phyloP scores from a whole-genome alignment of 345 rosid species.

The Pseudoturritis turrita region DNA sequence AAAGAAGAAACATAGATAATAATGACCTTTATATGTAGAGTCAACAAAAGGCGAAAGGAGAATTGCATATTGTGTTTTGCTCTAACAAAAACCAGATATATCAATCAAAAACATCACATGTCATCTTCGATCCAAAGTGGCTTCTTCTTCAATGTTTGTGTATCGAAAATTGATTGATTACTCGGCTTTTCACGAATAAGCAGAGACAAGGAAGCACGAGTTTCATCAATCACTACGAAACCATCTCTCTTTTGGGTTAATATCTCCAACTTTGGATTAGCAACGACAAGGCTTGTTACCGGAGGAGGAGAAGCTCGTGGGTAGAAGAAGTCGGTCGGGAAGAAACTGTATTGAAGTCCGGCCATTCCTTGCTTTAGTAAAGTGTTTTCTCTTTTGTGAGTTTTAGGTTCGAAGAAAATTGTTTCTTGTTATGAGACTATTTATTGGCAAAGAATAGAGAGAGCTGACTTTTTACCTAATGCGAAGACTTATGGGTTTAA shows the following conservation, averaged over 20 bases:
- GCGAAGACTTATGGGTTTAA: not conserved
- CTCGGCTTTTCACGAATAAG: constrained; percentile 5
- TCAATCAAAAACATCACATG: not conserved
- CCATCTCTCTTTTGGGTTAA: constrained; percentile 11
- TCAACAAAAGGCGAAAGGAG: not conserved
- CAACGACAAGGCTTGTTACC: not conserved
- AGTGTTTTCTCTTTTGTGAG: not conserved
- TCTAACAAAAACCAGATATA: not conserved
- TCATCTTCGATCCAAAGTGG: constrained; percentile 15
- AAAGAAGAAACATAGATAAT: not conserved
- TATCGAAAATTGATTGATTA: constrained; percentile 11
- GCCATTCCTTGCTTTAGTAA: constrained; percentile 27
- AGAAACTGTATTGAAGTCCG: constrained; percentile 47
- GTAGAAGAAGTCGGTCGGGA: constrained; percentile 52
- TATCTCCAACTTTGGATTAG: not conserved
- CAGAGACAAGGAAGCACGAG: constrained; percentile 24
- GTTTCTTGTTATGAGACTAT: constrained; percentile 3
- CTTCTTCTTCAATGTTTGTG: constrained; percentile 16
- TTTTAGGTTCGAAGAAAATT: not conserved
- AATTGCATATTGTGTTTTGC: not conserved
- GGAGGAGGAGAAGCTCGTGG: constrained; percentile 41
- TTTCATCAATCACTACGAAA: constrained; percentile 1
- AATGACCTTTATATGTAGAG: not conserved
- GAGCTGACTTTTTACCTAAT: not conserved
- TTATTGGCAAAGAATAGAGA: constrained; percentile 9